A percentile compares a stretch with the other conserved stretches of the same genome.
Evolutionary conservation across 495 filamentous ascomycete genomes (phyloP).

Genomic region (Trichoderma virens): DNA sequence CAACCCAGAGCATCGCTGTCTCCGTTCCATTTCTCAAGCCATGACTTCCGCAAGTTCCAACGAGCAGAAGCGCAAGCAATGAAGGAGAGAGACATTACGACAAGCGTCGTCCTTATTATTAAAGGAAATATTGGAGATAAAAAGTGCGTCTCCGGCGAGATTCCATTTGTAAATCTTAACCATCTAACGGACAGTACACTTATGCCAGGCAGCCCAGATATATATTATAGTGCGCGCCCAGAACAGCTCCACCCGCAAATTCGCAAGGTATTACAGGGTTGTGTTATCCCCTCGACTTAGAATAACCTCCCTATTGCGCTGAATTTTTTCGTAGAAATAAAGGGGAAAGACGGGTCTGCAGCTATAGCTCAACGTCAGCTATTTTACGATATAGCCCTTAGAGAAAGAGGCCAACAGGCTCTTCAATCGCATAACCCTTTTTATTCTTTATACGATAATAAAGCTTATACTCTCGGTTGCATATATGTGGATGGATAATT

Average conservation of each 20-base stretch:
- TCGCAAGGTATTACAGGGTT: constrained; percentile 4
- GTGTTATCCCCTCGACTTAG: constrained; percentile 12
- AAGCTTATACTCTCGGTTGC: constrained; percentile 15
- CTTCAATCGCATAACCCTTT: constrained; percentile 11
- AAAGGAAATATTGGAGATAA: background rate
- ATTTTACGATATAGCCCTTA: constrained; percentile 14
- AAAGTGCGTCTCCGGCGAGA: constrained; percentile 8
- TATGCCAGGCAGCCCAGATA: constrained; percentile 13
- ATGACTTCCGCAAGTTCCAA: constrained; percentile 11
- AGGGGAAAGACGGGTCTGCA: constrained; percentile 15
- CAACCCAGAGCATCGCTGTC: constrained; percentile 11
- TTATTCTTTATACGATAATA: constrained; percentile 14
- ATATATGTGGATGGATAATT: constrained; percentile 9
- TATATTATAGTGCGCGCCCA: constrained; percentile 14
- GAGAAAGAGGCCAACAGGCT: constrained; percentile 15
- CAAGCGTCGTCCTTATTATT: background rate
- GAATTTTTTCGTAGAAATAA: constrained; percentile 16
- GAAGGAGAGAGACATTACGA: background rate
- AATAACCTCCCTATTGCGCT: constrained; percentile 10
- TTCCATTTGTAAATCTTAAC: constrained; percentile 12
- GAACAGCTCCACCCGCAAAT: constrained; percentile 13
- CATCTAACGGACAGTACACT: constrained; percentile 12
- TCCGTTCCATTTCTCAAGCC: constrained; percentile 9
- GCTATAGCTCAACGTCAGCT: constrained; percentile 14
- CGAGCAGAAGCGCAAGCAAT: constrained; percentile 6